A percentile compares a stretch with the other conserved stretches of the same genome.
These are phyloP conservation scores for Fusarium buharicum DNA, from an alignment of 2,329 filamentous ascomycete species.

Conservation along the genomic window DNA sequence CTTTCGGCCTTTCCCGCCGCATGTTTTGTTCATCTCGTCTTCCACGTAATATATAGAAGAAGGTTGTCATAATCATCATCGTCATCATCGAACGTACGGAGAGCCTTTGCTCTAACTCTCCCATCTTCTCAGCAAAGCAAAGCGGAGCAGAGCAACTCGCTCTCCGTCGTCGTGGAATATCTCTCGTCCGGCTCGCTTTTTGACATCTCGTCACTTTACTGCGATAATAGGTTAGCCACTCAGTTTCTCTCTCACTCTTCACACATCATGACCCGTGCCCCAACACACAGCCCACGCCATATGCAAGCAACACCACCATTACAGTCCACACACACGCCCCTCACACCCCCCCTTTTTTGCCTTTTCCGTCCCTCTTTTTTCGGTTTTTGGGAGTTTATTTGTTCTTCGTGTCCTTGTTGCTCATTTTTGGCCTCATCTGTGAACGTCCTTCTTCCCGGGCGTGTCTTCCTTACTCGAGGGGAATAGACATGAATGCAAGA, in stretches of 20 bases:
- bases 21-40: constrained; percentile 13
- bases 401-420: constrained; percentile 12
- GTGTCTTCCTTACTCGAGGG: constrained; percentile 7
- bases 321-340: constrained; percentile 31
- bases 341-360: constrained; percentile 35
- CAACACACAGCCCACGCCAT: constrained; percentile 34
- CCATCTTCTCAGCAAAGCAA: constrained; percentile 17
- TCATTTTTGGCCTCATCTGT: constrained; percentile 7
- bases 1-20: constrained; percentile 16
- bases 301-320: constrained; percentile 40
- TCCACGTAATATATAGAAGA: constrained; percentile 19
- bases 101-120: constrained; percentile 29
- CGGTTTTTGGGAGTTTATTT: constrained; percentile 6
- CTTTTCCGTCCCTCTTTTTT: constrained; percentile 33
- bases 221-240: constrained; percentile 27
- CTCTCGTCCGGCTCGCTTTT: constrained; percentile 18
- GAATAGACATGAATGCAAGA: constrained; percentile 4
- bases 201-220: constrained; percentile 31
- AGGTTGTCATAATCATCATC: constrained; percentile 24
- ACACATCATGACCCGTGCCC: constrained; percentile 3
- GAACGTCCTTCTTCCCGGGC: constrained; percentile 1
- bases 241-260: constrained; percentile 17
- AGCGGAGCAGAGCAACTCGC: constrained; percentile 23
- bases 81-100: constrained; percentile 16
- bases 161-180: constrained; percentile 22